Evolutionary conservation across 2,329 filamentous ascomycete genomes (phyloP).

Genomic region (Colletotrichum nymphaeae): DNA sequence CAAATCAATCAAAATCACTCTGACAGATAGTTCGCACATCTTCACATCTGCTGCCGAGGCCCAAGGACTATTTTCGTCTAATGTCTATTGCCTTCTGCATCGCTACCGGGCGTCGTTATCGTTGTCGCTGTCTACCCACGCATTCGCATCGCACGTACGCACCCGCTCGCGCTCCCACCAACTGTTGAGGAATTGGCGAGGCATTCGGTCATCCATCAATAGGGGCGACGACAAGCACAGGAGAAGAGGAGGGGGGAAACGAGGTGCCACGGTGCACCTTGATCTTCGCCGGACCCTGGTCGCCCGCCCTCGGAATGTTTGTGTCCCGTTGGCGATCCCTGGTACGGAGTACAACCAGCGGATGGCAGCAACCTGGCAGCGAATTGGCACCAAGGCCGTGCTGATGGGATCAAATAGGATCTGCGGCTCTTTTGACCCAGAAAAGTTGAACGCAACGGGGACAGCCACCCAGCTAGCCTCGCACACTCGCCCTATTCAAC

Average conservation of each 20-base stretch:
- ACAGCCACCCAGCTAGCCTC: background rate
- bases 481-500: background rate
- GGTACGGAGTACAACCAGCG: background rate
- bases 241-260: too few relatives aligned
- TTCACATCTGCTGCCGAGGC: background rate
- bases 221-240: background rate
- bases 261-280: background rate
- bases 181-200: background rate
- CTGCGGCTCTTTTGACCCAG: conserved; percentile 1
- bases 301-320: conserved; percentile 17
- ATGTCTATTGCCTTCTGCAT: background rate
- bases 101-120: background rate
- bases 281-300: conserved; percentile 14
- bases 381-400: conserved; percentile 24
- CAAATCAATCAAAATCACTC: background rate
- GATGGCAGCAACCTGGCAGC: conserved; percentile 26
- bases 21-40: background rate
- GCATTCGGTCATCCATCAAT: background rate
- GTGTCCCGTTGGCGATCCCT: conserved; percentile 27
- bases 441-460: conserved; percentile 2
- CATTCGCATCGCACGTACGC: conserved; percentile 4
- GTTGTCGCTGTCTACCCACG: background rate
- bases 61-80: background rate
- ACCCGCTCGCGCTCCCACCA: background rate
- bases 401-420: conserved; percentile 28